Percentiles rank a stretch among this genome's conserved stretches.
These are phyloP conservation scores for Yamadazyma akitaensis DNA, from an alignment of 805 yeast species.

Conservation along the genomic window DNA sequence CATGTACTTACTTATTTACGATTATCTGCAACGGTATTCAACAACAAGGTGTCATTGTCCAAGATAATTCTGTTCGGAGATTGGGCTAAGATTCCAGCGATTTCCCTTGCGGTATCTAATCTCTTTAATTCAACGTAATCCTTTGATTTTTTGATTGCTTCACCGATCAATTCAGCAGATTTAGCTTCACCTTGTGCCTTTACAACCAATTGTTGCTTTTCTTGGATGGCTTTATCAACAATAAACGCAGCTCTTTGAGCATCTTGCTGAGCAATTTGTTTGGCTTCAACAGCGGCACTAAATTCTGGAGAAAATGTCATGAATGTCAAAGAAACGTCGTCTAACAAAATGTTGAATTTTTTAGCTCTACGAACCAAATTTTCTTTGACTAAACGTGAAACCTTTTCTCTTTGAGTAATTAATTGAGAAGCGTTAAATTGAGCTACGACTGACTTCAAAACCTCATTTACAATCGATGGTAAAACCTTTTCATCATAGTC, in stretches of 20 bases:
- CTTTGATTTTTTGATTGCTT: conserved; percentile 92
- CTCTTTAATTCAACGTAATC: conserved; percentile 97
- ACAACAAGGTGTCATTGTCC: conserved; percentile 86
- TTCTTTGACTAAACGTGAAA: conserved; percentile 86
- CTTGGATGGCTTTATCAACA: conserved; percentile 96
- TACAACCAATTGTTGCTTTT: conserved; percentile 94
- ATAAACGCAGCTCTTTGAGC: conserved; percentile 97
- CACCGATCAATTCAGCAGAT: conserved; percentile 97
- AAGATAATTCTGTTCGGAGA: conserved; percentile 91
- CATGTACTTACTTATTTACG: conserved; percentile 41
- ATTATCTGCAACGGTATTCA: conserved; percentile 82
- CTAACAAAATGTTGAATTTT: conserved; percentile 81
- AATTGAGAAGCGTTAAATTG: conserved; percentile 98
- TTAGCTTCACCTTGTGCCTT: conserved; percentile 98
- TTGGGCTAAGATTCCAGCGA: conserved; percentile 76
- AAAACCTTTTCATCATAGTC: conserved; percentile 97
- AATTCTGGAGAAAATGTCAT: conserved; percentile 99
- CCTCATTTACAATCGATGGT: conserved; percentile 98
- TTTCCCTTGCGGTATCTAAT: conserved; percentile 95
- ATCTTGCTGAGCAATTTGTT: conserved; percentile 99
- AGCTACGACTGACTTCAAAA: conserved; percentile 92
- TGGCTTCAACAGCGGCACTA: conserved; percentile 96
- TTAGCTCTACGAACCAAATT: conserved; percentile 87
- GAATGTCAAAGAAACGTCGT: conserved; percentile 93
- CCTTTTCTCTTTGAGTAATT: conserved; percentile 98